Evolutionary conservation across 2,329 filamentous ascomycete genomes (phyloP).

Genomic region (Penicillium sp.): DNA sequence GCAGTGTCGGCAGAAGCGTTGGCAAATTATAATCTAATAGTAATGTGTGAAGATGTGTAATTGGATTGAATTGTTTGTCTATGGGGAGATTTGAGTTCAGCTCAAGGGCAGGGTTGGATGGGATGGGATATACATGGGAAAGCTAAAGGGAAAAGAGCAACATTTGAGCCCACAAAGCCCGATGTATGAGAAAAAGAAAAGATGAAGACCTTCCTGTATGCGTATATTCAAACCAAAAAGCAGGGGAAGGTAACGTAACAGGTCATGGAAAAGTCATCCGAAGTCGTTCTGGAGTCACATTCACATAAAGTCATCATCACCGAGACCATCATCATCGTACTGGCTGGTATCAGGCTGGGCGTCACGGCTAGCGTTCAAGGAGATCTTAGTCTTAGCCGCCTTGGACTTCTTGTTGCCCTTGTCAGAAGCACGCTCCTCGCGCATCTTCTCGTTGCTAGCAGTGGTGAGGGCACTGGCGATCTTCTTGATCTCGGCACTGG

Average conservation of each 20-base stretch:
- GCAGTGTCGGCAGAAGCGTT: neutral
- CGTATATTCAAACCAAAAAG: conserved; percentile 12
- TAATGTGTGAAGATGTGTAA: neutral
- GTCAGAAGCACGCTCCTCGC: conserved; percentile 92
- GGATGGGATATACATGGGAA: conserved; percentile 17
- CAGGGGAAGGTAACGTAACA: conserved; percentile 11
- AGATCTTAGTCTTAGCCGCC: conserved; percentile 92
- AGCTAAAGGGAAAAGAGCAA: conserved; percentile 2
- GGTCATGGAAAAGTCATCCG: conserved; percentile 13
- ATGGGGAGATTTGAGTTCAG: conserved; percentile 16
- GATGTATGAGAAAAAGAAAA: neutral
- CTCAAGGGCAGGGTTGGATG: neutral
- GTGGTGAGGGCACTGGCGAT: conserved; percentile 84
- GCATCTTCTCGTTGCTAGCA: conserved; percentile 95
- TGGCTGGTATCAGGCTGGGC: conserved; percentile 69
- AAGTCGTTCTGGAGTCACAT: conserved; percentile 13
- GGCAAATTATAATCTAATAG: neutral
- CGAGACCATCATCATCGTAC: conserved; percentile 84
- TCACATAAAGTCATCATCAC: conserved; percentile 56
- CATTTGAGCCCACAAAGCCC: neutral
- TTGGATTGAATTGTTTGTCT: conserved; percentile 12
- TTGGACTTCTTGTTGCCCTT: conserved; percentile 97
- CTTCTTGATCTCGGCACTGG: conserved; percentile 96
- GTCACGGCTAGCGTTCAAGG: conserved; percentile 65
- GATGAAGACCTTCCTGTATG: conserved; percentile 1